These are phyloP conservation scores for Ampelomyces quisqualis DNA, from an alignment of 2,329 filamentous ascomycete genomes.

Conservation along the genomic window DNA sequence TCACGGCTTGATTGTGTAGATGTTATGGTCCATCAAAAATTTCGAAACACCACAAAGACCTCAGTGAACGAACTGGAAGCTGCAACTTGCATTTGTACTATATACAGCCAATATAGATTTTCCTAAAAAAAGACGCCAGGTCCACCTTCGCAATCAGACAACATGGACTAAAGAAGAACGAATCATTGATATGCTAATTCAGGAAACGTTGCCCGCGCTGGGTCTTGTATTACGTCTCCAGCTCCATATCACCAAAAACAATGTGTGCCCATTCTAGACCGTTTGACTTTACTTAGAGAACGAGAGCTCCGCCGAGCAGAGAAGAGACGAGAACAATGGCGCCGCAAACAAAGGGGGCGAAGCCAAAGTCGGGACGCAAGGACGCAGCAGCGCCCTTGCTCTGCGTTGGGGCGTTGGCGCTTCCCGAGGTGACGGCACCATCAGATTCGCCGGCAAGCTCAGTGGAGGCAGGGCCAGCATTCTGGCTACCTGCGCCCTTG, in stretches of 20 bases:
- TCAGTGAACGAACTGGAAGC: no score
- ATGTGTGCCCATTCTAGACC: neutral
- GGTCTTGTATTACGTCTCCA: conserved; percentile 28
- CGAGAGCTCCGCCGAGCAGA: conserved; percentile 54
- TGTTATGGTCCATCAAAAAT: no score
- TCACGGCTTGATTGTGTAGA: no score
- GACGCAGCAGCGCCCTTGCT: conserved; percentile 48
- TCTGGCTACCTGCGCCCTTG: conserved; percentile 57
- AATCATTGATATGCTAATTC: conserved; percentile 5
- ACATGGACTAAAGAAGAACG: conserved; percentile 6
- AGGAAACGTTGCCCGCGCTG: conserved; percentile 32
- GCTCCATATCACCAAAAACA: conserved; percentile 1
- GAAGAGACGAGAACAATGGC: conserved; percentile 55
- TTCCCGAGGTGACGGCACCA: conserved; percentile 48
- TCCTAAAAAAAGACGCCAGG: conserved; percentile 10
- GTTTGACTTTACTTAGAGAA: conserved; percentile 33
- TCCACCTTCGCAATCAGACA: conserved; percentile 8
- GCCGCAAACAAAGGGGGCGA: no score
- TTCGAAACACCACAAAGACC: neutral
- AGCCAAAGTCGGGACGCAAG: conserved; percentile 48
- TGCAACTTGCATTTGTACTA: conserved; percentile 2
- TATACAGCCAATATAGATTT: conserved; percentile 5
- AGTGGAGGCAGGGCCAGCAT: conserved; percentile 49
- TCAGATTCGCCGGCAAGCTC: conserved; percentile 53
- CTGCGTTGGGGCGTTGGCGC: conserved; percentile 23